phyloP scores from a whole-genome alignment of 1,284 basidiomycete species.

The Trametes pubescens region DNA sequence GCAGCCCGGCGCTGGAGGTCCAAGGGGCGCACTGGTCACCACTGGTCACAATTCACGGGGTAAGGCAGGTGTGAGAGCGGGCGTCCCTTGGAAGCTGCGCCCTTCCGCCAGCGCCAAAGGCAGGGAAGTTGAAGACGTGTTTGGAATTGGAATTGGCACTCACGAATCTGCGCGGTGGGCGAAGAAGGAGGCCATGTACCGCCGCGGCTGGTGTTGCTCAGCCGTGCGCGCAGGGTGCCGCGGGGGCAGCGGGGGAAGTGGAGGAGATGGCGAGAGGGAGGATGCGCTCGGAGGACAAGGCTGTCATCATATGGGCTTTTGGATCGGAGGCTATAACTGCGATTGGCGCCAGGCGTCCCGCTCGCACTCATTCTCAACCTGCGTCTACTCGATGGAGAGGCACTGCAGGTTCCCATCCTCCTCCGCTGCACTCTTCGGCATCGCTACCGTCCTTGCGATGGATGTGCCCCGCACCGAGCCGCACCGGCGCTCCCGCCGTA shows the following conservation, averaged over 20 bases:
- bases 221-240: neutral
- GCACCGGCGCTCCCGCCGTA: neutral
- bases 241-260: neutral
- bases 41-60: too few relatives aligned
- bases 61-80: constrained; percentile 20
- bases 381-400: neutral
- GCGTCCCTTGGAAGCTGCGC: constrained; percentile 1
- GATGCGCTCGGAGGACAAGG: constrained; percentile 16
- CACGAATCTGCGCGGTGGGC: constrained; percentile 32
- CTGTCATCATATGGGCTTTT: constrained; percentile 23
- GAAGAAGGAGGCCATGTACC: constrained; percentile 29
- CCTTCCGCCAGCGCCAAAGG: constrained; percentile 1
- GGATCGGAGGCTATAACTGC: constrained; percentile 29
- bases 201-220: neutral
- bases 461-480: neutral
- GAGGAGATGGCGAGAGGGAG: constrained; percentile 5
- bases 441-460: neutral
- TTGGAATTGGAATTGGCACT: constrained; percentile 20
- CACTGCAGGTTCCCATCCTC: neutral
- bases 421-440: neutral
- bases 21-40: too few relatives aligned
- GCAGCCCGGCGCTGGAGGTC: too few relatives aligned
- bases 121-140: neutral
- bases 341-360: constrained; percentile 24
- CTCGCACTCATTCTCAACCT: neutral